Evolutionary conservation across 441 rosid genomes (phyloP).

Genomic region (California macrophylla): DNA sequence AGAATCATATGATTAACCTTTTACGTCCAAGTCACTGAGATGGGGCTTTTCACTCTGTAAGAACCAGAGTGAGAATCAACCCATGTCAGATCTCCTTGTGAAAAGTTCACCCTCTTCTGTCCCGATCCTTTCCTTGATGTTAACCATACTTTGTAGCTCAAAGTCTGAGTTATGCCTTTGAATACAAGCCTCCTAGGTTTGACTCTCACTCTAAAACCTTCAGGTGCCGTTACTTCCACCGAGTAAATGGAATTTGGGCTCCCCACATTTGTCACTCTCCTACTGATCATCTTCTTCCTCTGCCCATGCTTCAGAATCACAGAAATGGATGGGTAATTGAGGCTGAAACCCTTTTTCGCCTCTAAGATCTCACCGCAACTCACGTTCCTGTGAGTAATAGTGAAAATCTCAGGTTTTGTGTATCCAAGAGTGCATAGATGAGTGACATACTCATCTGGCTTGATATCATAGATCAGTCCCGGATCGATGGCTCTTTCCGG

Average conservation of each 20-base stretch:
- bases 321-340: conserved; percentile 58
- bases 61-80: conserved; percentile 34
- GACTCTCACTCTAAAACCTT: conserved; percentile 37
- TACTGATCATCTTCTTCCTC: conserved; percentile 33
- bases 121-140: conserved; percentile 37
- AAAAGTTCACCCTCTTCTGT: conserved; percentile 24
- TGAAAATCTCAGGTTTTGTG: conserved; percentile 50
- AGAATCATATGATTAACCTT: conserved; percentile 5
- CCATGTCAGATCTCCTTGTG: conserved; percentile 77
- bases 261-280: conserved; percentile 55
- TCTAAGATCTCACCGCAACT: conserved; percentile 41
- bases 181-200: conserved; percentile 41
- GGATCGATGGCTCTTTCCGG: conserved; percentile 49
- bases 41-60: conserved; percentile 67
- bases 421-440: conserved; percentile 54
- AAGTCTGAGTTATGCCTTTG: conserved; percentile 37
- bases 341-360: conserved; percentile 43
- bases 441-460: conserved; percentile 47
- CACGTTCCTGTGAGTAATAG: conserved; percentile 66
- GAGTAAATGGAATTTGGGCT: conserved; percentile 42
- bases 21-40: conserved; percentile 69
- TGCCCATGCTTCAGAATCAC: conserved; percentile 33
- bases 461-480: conserved; percentile 49
- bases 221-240: conserved; percentile 40
- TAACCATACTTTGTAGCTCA: conserved; percentile 56